Percentiles rank a stretch among this genome's conserved stretches.
These are phyloP conservation scores for Mikania micrantha DNA, from an alignment of 129 eudicot species.

Conservation along the genomic window DNA sequence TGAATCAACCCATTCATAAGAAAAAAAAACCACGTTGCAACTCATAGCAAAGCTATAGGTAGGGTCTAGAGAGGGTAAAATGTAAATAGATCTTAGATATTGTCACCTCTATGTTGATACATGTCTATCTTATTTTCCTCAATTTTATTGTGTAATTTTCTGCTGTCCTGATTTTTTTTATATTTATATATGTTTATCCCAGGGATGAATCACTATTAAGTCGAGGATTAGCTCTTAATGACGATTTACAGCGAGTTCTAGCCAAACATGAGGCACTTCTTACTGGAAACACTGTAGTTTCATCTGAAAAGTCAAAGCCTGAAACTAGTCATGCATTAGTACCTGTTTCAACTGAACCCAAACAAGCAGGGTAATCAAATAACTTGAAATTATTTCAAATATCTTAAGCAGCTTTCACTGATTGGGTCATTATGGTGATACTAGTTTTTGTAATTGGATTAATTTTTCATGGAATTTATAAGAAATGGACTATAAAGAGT, in stretches of 20 bases:
- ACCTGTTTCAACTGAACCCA: conserved; percentile 56
- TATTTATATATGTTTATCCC: neutral
- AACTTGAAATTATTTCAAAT: neutral
- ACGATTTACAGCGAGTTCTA: conserved; percentile 72
- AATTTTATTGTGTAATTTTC: neutral
- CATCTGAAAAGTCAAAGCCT: neutral
- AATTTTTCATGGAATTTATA: neutral
- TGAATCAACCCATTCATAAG: neutral
- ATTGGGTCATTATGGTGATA: too few relatives aligned
- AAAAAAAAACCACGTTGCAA: too few relatives aligned
- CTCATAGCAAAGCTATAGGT: too few relatives aligned
- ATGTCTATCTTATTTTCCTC: neutral
- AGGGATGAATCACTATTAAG: conserved; percentile 88
- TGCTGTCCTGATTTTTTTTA: neutral
- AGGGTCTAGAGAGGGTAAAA: too few relatives aligned
- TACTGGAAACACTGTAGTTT: conserved; percentile 32
- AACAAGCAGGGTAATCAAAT: conserved; percentile 45
- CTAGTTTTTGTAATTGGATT: too few relatives aligned
- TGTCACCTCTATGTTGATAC: neutral
- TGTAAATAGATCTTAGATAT: too few relatives aligned
- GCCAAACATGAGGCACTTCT: conserved; percentile 76
- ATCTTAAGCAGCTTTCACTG: neutral
- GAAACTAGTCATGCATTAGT: conserved; percentile 41
- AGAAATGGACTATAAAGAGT: neutral
- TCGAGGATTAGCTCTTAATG: conserved; percentile 89